phyloP scores from a whole-genome alignment of 2,329 filamentous ascomycete species.

The Fusarium odoratissimum region DNA sequence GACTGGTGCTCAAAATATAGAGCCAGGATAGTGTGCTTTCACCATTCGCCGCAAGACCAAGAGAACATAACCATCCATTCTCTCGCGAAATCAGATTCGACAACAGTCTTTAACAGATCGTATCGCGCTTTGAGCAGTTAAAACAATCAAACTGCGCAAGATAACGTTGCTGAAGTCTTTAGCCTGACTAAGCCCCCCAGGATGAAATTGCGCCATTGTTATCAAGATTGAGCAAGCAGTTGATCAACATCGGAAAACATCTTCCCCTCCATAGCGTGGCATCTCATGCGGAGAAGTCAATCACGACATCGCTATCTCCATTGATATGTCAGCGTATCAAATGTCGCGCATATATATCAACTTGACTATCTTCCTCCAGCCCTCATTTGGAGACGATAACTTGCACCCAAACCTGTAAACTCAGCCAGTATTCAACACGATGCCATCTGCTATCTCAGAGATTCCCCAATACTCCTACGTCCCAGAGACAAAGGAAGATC shows the following conservation, averaged over 20 bases:
- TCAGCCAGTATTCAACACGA: neutral
- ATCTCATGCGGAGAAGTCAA: neutral
- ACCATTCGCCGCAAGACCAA: too few relatives aligned
- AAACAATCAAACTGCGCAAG: fast-evolving
- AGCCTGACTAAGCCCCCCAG: neutral
- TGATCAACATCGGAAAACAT: neutral
- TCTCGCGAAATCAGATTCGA: too few relatives aligned
- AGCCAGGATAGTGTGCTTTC: too few relatives aligned
- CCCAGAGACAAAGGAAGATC: slow-evolving; percentile 51
- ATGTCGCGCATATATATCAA: neutral
- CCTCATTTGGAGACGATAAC: neutral
- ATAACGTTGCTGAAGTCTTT: neutral
- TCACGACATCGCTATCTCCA: neutral
- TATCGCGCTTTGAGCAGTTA: neutral
- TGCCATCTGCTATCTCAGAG: neutral
- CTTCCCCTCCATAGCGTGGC: neutral
- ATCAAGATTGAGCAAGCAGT: neutral
- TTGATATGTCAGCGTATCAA: neutral
- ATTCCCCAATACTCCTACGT: slow-evolving; percentile 49
- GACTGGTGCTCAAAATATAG: too few relatives aligned
- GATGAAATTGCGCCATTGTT: neutral
- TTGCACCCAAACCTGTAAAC: neutral
- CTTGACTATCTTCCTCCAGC: neutral
- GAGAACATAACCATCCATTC: too few relatives aligned
- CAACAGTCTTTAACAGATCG: too few relatives aligned